Base-by-base conservation (phyloP, 2,329 filamentous ascomycete species). In the Alternaria tenuissima region DNA sequence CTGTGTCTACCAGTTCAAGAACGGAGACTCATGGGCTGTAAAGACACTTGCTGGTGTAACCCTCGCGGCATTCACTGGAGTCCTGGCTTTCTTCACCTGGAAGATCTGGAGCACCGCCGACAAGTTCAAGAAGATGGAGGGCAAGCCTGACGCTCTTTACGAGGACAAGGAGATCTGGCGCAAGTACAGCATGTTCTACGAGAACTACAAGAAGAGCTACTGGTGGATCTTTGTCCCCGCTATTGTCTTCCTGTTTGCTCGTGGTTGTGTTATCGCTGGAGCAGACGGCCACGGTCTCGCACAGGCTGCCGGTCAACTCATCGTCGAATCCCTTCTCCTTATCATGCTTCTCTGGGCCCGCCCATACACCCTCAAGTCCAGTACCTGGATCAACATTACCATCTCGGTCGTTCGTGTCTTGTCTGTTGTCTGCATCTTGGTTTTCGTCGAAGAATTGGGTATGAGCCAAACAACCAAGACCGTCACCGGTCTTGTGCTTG, bases 161-260 rank as follows among this genome's bases (percentile, higher is more conserved):
- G 91, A 97, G 61, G 86, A 98, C 81, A 96, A 95, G 83, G 87
- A 91, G 59, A 89, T 90, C 41, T 97, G 95, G 94, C 86, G 92
- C 77, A 96, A 95, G 82, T 99, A 99, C 85, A 95, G 92, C 72
- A 85, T 97, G 63, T 98, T 99, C 82, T 99, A 99, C 83, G 95
- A 98, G 73, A 90, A 90, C 70, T 98, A 97, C 85, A 93, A 93
- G 82, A 93, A 91, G 79, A 88, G 89, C 70, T 97, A 94, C 83
- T 99, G 95, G 95, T 98, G 94, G 94, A 81, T 97, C 24, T 98
- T 99, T 76, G 86, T 98, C 14, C 95, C 95, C 0, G 84, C 87
- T 62, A 97, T 98, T 73, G 62, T 93, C 65, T 98, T 98, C 83
- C 91, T 94, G 83, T 93, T 97, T 74, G 89, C 88, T 75, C 95